Evolutionary conservation across 495 filamentous ascomycete genomes (phyloP).

Genomic region (Annulohypoxylon moriforme): DNA sequence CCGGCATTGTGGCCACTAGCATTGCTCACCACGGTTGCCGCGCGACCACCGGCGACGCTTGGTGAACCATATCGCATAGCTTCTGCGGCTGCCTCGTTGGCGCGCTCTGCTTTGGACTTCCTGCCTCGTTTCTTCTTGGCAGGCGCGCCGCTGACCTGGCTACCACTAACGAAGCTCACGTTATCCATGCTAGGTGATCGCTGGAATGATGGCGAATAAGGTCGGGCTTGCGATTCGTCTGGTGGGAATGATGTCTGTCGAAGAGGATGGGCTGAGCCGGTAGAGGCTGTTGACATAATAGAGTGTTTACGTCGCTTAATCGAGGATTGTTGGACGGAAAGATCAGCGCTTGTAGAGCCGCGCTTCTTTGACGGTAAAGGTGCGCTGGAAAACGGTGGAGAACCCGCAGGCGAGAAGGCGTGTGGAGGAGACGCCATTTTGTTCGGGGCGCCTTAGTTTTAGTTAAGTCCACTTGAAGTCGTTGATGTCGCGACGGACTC

Average conservation of each 20-base stretch:
- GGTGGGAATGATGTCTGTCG: slow-evolving; percentile 91
- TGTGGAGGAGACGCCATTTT: slow-evolving; percentile 73
- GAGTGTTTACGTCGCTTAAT: slow-evolving; percentile 76
- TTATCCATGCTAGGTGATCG: slow-evolving; percentile 74
- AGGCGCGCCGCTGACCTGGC: slow-evolving; percentile 64
- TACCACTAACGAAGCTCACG: slow-evolving; percentile 75
- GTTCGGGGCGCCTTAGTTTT: slow-evolving; percentile 27
- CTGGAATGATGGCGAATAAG: slow-evolving; percentile 55
- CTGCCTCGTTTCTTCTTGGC: slow-evolving; percentile 72
- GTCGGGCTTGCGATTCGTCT: slow-evolving; percentile 58
- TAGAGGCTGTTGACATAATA: slow-evolving; percentile 60
- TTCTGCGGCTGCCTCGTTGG: slow-evolving; percentile 62
- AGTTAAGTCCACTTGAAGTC: slow-evolving; percentile 22
- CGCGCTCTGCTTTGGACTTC: slow-evolving; percentile 70
- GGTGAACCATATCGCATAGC: slow-evolving; percentile 50
- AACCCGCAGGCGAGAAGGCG: slow-evolving; percentile 57
- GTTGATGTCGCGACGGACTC: slow-evolving; percentile 17
- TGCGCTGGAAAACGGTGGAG: slow-evolving; percentile 63
- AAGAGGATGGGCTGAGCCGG: slow-evolving; percentile 74
- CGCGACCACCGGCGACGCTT: slow-evolving; percentile 61
- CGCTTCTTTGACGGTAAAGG: slow-evolving; percentile 70
- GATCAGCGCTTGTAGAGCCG: slow-evolving; percentile 58
- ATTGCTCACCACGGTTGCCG: slow-evolving; percentile 60
- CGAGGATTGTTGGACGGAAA: slow-evolving; percentile 53
- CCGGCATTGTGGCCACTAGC: slow-evolving; percentile 47